Conservation (phyloP, 768 basidiomycete species). For the Pleurotus citrinopileatus region DNA sequence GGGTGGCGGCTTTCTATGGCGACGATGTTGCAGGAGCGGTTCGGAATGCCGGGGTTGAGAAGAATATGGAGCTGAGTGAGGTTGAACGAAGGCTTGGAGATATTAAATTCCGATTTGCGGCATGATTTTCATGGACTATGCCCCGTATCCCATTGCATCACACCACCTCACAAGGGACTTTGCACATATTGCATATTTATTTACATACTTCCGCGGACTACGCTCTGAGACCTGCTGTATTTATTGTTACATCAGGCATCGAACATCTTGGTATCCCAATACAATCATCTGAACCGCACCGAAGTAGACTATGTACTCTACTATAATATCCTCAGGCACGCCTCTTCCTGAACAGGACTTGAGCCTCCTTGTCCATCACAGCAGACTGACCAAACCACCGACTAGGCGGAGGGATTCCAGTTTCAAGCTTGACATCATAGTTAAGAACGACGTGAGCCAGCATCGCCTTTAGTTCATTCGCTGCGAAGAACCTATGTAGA, state of each 20-base stretch:
- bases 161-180: too few relatives aligned
- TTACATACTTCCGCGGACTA: too few relatives aligned
- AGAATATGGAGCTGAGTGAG: constrained; percentile 4
- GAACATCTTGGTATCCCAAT: too few relatives aligned
- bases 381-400: background rate
- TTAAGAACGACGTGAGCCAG: constrained; percentile 17
- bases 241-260: background rate
- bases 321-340: background rate
- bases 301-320: too few relatives aligned
- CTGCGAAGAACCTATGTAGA: constrained; percentile 7
- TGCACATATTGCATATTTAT: too few relatives aligned
- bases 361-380: constrained; percentile 3
- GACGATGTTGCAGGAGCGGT: background rate
- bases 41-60: background rate
- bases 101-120: constrained; percentile 8
- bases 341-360: constrained; percentile 11
- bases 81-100: background rate
- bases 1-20: constrained; percentile 7
- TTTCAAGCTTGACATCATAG: constrained; percentile 17
- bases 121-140: background rate
- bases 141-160: too few relatives aligned
- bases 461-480: constrained; percentile 20
- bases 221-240: too few relatives aligned
- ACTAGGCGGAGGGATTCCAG: background rate
- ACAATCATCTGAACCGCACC: too few relatives aligned